Conservation (phyloP, 169 alveolate species). For the Plasmodium inui region DNA sequence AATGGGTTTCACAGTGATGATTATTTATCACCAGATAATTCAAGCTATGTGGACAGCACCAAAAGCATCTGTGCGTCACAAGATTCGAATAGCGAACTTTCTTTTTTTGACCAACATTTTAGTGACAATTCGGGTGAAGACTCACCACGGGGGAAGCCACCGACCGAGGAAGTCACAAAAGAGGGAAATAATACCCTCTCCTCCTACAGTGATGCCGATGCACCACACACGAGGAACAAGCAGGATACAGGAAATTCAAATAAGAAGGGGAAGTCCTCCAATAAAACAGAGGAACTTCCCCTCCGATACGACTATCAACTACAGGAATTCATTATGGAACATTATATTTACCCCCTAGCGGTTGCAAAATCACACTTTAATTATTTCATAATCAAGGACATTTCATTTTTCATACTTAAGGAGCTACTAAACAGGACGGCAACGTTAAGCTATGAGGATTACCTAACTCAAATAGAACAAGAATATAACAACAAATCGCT, state of each 20-base stretch:
- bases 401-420: slow-evolving; percentile 84
- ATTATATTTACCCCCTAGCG: slow-evolving; percentile 87
- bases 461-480: slow-evolving; percentile 37
- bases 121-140: slow-evolving; percentile 35
- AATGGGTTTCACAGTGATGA: neutral
- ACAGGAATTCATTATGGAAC: slow-evolving; percentile 91
- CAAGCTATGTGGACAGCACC: slow-evolving; percentile 68
- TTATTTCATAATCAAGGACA: slow-evolving; percentile 88
- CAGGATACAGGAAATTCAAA: neutral
- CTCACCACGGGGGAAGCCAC: neutral
- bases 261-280: neutral
- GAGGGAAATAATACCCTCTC: neutral
- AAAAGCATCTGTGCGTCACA: slow-evolving; percentile 63
- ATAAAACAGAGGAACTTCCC: neutral
- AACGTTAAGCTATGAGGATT: slow-evolving; percentile 67
- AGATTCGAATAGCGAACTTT: slow-evolving; percentile 54
- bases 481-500: slow-evolving; percentile 38
- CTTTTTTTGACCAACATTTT: slow-evolving; percentile 51
- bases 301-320: slow-evolving; percentile 83
- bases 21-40: slow-evolving; percentile 9
- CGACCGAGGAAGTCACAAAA: neutral
- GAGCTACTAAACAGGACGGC: slow-evolving; percentile 25
- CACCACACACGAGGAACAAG: neutral
- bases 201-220: neutral
- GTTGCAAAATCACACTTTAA: slow-evolving; percentile 87